A percentile compares a stretch with the other conserved stretches of the same genome.
These are phyloP conservation scores for Tetraselmis striata DNA, from an alignment of 139 green algal genomes.

Conservation along the genomic window DNA sequence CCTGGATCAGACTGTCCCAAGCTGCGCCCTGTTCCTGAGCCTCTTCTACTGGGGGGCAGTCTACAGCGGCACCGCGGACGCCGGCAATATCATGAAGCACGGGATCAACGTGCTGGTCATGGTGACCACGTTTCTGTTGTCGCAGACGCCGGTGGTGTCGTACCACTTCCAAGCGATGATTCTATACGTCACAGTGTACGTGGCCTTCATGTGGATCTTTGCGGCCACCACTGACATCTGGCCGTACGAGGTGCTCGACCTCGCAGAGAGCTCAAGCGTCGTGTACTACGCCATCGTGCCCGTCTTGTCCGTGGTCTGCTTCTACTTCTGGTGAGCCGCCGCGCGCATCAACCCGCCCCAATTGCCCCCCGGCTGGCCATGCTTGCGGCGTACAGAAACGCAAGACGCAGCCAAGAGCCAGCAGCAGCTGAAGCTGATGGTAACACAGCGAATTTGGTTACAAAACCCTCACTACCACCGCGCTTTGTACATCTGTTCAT, in stretches of 20 bases:
- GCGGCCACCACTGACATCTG: neutral
- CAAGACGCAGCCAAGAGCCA: too few relatives aligned
- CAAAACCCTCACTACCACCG: neutral
- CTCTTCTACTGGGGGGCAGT: neutral
- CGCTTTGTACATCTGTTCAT: neutral
- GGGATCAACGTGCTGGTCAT: neutral
- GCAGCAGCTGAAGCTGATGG: too few relatives aligned
- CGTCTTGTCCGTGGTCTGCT: neutral
- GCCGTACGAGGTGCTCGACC: neutral
- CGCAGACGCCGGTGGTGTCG: neutral
- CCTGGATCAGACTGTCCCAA: neutral
- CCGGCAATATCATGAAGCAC: neutral
- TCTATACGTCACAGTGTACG: neutral
- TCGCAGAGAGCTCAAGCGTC: neutral
- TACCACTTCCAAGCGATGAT: neutral
- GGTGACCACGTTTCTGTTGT: neutral
- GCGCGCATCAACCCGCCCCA: neutral
- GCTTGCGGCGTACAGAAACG: too few relatives aligned
- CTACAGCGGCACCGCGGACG: neutral
- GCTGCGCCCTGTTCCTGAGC: neutral
- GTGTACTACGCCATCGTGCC: neutral
- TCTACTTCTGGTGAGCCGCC: neutral
- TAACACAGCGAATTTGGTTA: too few relatives aligned
- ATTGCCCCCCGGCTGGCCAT: too few relatives aligned
- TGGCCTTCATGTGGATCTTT: neutral